Evolutionary conservation across 1,139 yeast genomes (phyloP).

Genomic region (Eremothecium coryli): DNA sequence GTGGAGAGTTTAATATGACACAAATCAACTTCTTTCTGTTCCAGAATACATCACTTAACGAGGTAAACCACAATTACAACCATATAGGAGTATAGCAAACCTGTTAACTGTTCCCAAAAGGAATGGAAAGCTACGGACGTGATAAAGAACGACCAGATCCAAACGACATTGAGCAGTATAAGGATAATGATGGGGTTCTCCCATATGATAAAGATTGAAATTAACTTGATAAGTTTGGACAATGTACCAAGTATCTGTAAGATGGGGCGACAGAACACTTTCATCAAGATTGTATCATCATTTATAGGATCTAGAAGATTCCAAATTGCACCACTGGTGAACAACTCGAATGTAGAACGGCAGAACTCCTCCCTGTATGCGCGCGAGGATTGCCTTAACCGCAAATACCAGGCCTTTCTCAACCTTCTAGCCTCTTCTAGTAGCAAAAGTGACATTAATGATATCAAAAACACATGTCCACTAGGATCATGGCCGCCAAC

Average conservation of each 20-base stretch:
- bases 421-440: conserved; percentile 43
- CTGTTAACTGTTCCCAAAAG: conserved; percentile 41
- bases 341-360: conserved; percentile 9
- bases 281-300: conserved; percentile 4
- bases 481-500: conserved; percentile 92
- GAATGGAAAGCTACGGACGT: conserved; percentile 84
- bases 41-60: neutral
- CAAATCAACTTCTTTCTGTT: neutral
- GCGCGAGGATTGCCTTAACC: conserved; percentile 1
- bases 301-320: conserved; percentile 13
- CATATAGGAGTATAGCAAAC: conserved; percentile 23
- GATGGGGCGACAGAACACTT: conserved; percentile 12
- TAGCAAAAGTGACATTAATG: conserved; percentile 62
- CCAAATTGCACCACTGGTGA: conserved; percentile 14
- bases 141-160: conserved; percentile 85
- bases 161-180: conserved; percentile 41
- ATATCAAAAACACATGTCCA: conserved; percentile 80
- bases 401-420: conserved; percentile 1
- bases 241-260: conserved; percentile 6
- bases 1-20: conserved; percentile 27
- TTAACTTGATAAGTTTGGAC: conserved; percentile 23
- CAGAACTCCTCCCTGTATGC: conserved; percentile 3
- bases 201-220: conserved; percentile 24
- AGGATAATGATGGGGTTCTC: conserved; percentile 40
- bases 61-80: conserved; percentile 9